These are phyloP conservation scores for Coemansia sp. DNA, from an alignment of 192 early-diverging fungal species.

Conservation along the genomic window DNA sequence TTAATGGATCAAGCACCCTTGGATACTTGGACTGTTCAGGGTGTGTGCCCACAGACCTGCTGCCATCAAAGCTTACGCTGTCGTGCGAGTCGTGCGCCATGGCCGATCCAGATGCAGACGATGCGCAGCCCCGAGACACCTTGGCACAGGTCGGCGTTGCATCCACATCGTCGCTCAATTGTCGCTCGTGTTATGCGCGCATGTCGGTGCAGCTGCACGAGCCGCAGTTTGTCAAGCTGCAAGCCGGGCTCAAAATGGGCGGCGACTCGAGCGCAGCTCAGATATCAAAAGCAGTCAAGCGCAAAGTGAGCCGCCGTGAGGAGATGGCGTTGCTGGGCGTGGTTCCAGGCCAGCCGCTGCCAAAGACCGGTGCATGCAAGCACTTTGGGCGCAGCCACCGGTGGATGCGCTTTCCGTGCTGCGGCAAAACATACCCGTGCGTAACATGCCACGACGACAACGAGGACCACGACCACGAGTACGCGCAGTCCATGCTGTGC, in stretches of 20 bases:
- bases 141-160: conserved; percentile 31
- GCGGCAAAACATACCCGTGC: conserved; percentile 78
- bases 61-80: conserved; percentile 68
- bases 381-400: conserved; percentile 86
- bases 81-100: conserved; percentile 70
- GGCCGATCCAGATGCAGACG: conserved; percentile 23
- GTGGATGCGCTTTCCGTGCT: conserved; percentile 94
- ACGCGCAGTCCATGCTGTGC: conserved; percentile 81
- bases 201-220: conserved; percentile 48
- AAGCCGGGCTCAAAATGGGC: conserved; percentile 33
- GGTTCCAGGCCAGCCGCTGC: conserved; percentile 72
- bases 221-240: conserved; percentile 58
- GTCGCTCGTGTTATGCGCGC: conserved; percentile 41
- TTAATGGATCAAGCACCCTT: conserved; percentile 54
- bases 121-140: conserved; percentile 3
- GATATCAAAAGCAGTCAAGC: conserved; percentile 45
- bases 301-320: conserved; percentile 48
- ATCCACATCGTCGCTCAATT: conserved; percentile 14
- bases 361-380: conserved; percentile 75
- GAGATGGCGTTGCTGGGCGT: conserved; percentile 62
- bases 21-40: conserved; percentile 77
- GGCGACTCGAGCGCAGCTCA: conserved; percentile 39
- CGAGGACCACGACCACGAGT: conserved; percentile 67
- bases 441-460: conserved; percentile 81
- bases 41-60: conserved; percentile 67